Evolutionary conservation across 495 filamentous ascomycete species (phyloP), one percentile per base, ranked within the genome.

Genomic region (Aspergillus leporis): DNA sequence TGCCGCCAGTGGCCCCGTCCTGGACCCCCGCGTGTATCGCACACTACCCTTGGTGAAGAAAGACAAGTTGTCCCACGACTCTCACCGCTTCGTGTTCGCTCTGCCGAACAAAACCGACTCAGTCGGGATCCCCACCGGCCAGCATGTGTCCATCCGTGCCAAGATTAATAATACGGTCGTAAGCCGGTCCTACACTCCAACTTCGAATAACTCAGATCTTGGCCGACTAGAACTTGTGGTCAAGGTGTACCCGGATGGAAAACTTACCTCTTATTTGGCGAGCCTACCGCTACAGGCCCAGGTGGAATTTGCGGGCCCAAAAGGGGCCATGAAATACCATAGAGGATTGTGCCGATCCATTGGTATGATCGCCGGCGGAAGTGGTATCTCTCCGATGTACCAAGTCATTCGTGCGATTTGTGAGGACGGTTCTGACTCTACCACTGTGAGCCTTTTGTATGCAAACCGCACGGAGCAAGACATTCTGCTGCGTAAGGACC

Each of bases 371-470:
- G n/a, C n/a, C n/a, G n/a, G n/a, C n/a, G n/a, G n/a, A n/a, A n/a
- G n/a, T n/a, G n/a, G n/a, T 83, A 83, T 85, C 55, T 84, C 83
- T 19, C 83, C 81, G 34, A 82, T 83, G 75, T 84, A 76, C 66
- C 79, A 80, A 61, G 66, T 84, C 12, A 76, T 83, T 56, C 75
- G 77, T 8, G 75, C 76, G 25, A 83, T 85, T 34, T 78, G 78
- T 63, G 74, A 82, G 51, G 75, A 81, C 53, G 61, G 71, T 1
- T 59, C 55, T 10, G 81, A 84, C 61, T 71, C 68, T 2, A 83
- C 81, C 6, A 56, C 76, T 54, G 63, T 85, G 21, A 66, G 61
- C 22, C 70, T 82, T 0, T 56, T 86, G 28, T 84, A 79, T 55
- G 72, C 74, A 2, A 79, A 76, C 61, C 69, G 70, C 43, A 60